Base-by-base conservation (phyloP, 306 rosid species). In the Pyrus pyrifolia region DNA sequence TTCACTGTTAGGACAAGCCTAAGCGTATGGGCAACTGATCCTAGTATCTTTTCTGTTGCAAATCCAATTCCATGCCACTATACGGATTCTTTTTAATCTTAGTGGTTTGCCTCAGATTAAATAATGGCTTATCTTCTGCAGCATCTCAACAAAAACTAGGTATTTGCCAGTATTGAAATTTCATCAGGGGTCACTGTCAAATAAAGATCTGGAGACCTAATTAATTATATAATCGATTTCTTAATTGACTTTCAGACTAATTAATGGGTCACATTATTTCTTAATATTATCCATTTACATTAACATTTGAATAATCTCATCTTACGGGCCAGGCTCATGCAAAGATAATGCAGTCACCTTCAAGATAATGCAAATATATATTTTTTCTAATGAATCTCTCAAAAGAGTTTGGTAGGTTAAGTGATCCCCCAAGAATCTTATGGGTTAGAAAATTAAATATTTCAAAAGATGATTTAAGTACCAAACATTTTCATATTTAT, bases 281-380 rank as follows among this genome's bases (percentile, higher is more conserved):
- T 57, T 57, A 57, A 68, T 42, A 21, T 75, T 63, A 81, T 75
- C 76, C 71, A 45, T 15, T 31, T 22, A 25, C 14, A 46, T 19
- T 3, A 57, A 57, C 62, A 57, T n/a, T 22, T 11, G 22, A 30
- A 64, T 31, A 64, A 45, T 72, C 71, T 71, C 30, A 62, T 29
- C 75, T 23, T 67, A 80, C 65, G 62, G 53, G 62, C 68, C 15
- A 52, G 75, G 68, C 60, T 69, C 68, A 12, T 68, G 59, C n/a
- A 44, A 75, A 55, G 80, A 42, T 61, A 75, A 81, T 70, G 18
- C 65, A 61, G 67, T 75, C 80, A 52, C 69, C 66, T 60, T 75
- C 84, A 62, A 55, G 61, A 70, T 44, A 40, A 69, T 18, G 62
- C 78, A 49, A 57, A 33, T 22, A 10, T 3, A 1, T 15, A 4